A percentile compares a stretch with the other conserved stretches of the same genome.
Evolutionary conservation across 2,329 filamentous ascomycete species (phyloP).

Genomic region (Phialocephala sp.): DNA sequence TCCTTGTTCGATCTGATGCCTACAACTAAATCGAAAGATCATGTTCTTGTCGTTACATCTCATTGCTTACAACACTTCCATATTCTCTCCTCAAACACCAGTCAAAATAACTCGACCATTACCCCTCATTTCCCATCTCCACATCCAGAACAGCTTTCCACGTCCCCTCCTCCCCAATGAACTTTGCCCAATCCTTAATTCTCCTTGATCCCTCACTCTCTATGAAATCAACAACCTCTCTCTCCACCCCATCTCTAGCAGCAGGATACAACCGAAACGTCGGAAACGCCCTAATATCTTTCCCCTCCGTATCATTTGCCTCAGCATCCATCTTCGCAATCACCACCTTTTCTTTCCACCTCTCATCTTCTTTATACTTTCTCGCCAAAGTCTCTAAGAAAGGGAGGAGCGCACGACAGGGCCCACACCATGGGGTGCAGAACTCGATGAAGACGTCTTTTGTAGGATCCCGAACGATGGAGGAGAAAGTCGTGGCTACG

Average conservation of each 20-base stretch:
- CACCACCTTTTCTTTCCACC: background rate
- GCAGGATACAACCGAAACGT: background rate
- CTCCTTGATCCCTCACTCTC: background rate
- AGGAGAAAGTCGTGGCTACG: background rate
- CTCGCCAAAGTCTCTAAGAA: background rate
- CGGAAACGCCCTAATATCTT: background rate
- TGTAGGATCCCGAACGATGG: background rate
- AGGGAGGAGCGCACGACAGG: background rate
- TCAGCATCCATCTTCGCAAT: slow-evolving; percentile 2
- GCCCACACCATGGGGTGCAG: background rate
- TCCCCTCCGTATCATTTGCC: background rate
- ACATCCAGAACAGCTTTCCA: background rate
- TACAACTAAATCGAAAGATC: too few relatives aligned
- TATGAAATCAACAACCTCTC: background rate
- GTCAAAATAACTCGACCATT: too few relatives aligned
- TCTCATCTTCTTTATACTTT: background rate
- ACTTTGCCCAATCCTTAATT: background rate
- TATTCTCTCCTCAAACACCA: too few relatives aligned
- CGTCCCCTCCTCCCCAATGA: background rate
- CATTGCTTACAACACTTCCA: too few relatives aligned
- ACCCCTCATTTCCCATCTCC: too few relatives aligned
- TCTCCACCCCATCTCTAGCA: background rate
- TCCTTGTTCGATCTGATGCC: too few relatives aligned
- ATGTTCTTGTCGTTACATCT: too few relatives aligned
- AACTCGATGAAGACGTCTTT: slow-evolving; percentile 1